Evolutionary conservation across 2,329 filamentous ascomycete species (phyloP).

Genomic region (Arthrobotrys musiformis): DNA sequence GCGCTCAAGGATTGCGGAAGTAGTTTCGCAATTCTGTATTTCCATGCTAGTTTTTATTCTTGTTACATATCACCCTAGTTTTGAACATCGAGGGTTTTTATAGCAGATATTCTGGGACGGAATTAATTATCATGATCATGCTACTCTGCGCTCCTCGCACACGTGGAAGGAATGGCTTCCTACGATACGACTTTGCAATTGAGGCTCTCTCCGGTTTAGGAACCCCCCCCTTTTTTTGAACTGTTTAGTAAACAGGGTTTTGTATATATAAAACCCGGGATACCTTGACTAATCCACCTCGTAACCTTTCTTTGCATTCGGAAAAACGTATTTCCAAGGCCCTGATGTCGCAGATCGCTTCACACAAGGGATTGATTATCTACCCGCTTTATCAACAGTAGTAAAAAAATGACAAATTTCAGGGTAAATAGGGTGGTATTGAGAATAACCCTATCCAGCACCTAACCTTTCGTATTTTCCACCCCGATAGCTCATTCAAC

Average conservation of each 20-base stretch:
- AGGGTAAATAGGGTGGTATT: neutral
- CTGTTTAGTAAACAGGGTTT: conserved; percentile 13
- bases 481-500: too few relatives aligned
- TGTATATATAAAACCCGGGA: neutral
- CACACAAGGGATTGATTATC: conserved; percentile 2
- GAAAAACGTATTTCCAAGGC: conserved; percentile 20
- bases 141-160: neutral
- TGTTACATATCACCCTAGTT: too few relatives aligned
- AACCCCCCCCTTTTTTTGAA: neutral
- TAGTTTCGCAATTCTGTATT: conserved; percentile 12
- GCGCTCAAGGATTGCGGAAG: conserved; percentile 5
- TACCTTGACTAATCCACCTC: neutral
- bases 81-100: too few relatives aligned
- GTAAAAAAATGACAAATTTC: neutral
- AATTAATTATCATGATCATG: conserved; percentile 11
- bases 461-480: neutral
- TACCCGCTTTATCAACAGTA: conserved; percentile 3
- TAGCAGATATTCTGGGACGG: conserved; percentile 1
- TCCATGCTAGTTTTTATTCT: neutral
- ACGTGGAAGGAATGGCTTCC: neutral
- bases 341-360: neutral
- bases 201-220: conserved; percentile 3
- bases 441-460: neutral
- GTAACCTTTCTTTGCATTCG: conserved; percentile 1
- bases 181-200: conserved; percentile 2